phyloP scores from a whole-genome alignment of 768 basidiomycete species.

The Lactarius evosmus region DNA sequence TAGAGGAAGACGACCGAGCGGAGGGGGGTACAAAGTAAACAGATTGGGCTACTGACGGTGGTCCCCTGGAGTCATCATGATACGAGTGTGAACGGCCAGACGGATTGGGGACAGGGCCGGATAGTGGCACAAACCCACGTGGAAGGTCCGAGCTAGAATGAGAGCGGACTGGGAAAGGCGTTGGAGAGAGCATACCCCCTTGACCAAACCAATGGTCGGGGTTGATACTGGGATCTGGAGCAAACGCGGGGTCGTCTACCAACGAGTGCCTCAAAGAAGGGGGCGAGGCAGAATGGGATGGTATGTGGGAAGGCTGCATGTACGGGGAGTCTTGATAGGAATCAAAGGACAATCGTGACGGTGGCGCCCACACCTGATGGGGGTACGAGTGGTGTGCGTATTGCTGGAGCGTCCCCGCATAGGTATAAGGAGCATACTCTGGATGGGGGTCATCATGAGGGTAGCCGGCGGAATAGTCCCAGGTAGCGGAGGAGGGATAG shows the following conservation, averaged over 20 bases:
- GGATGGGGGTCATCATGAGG: slow-evolving; percentile 10
- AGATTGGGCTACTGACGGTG: not conserved
- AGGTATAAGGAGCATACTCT: slow-evolving; percentile 10
- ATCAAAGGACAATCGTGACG: slow-evolving; percentile 13
- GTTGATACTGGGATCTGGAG: slow-evolving; percentile 35
- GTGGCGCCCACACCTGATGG: slow-evolving; percentile 21
- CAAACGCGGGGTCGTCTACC: slow-evolving; percentile 36
- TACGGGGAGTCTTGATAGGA: slow-evolving; percentile 21
- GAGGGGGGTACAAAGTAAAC: slow-evolving; percentile 19
- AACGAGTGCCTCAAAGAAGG: slow-evolving; percentile 11
- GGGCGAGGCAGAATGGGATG: slow-evolving; percentile 5
- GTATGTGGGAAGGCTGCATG: not conserved
- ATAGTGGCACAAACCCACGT: slow-evolving; percentile 15
- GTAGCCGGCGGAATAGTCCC: slow-evolving; percentile 3
- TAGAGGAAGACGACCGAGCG: slow-evolving; percentile 12
- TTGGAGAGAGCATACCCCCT: not conserved
- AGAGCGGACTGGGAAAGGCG: slow-evolving; percentile 7
- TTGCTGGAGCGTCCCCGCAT: slow-evolving; percentile 1
- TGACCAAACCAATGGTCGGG: slow-evolving; percentile 29
- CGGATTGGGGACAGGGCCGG: slow-evolving; percentile 6
- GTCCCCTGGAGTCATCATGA: not conserved
- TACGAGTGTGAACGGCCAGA: slow-evolving; percentile 16
- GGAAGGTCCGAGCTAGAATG: slow-evolving; percentile 20
- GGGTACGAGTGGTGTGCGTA: slow-evolving; percentile 6
- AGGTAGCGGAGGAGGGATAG: slow-evolving; percentile 8